Evolutionary conservation across 2,329 filamentous ascomycete species (phyloP).

Genomic region (Dendryphion nanum): DNA sequence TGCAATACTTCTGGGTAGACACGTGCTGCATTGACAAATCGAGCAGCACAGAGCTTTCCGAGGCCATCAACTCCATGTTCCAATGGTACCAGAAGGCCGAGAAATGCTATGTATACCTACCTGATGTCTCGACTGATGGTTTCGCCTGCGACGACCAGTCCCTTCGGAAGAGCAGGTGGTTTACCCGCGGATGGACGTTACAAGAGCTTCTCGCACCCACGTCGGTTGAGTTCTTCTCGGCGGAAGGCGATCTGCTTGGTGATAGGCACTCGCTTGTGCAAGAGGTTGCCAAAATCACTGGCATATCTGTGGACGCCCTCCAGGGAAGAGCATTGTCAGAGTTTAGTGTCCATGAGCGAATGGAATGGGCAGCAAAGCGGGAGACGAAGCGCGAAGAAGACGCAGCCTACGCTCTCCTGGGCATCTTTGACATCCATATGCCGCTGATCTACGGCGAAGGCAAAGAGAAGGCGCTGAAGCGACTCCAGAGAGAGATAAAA

Average conservation of each 20-base stretch:
- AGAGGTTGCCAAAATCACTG: background rate
- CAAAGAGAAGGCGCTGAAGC: background rate
- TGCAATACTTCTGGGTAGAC: no score
- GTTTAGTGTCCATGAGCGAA: background rate
- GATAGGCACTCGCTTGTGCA: background rate
- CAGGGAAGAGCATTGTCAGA: background rate
- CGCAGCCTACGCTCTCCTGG: background rate
- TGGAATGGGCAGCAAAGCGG: background rate
- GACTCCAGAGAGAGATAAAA: no score
- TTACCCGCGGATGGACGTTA: background rate
- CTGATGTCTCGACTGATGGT: no score
- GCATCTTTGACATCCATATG: background rate
- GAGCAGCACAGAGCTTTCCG: no score
- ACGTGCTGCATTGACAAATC: no score
- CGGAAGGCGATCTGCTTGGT: background rate
- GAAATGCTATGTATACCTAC: no score
- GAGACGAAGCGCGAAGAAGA: background rate
- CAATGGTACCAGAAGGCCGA: no score
- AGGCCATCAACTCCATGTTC: no score
- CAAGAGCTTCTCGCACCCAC: background rate
- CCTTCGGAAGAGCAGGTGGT: background rate
- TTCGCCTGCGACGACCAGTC: no score
- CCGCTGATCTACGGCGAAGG: background rate
- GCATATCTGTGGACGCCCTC: background rate
- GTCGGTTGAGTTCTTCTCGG: background rate